Conservation (phyloP, 345 rosid species). For the Cardamine occulta region DNA sequence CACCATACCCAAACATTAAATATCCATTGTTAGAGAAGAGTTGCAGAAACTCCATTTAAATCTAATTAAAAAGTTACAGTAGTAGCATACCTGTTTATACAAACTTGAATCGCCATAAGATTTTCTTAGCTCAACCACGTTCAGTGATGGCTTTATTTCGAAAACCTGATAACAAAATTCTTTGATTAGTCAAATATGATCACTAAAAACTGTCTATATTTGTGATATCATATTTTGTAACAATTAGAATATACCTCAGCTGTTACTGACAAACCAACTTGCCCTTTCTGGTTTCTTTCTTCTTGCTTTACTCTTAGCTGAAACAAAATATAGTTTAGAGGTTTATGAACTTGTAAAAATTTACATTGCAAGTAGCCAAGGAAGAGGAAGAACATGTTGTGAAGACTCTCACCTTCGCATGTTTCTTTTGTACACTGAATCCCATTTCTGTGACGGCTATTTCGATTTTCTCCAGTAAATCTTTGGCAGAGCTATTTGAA, state of each 20-base stretch:
- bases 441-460: constrained; percentile 77
- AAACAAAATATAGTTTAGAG: background rate
- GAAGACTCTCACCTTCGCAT: constrained; percentile 64
- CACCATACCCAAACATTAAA: constrained; percentile 26
- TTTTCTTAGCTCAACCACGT: constrained; percentile 88
- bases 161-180: constrained; percentile 52
- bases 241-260: constrained; percentile 65
- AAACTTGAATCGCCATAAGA: constrained; percentile 70
- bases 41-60: background rate
- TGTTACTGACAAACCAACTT: constrained; percentile 62
- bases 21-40: background rate
- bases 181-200: constrained; percentile 19
- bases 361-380: background rate
- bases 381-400: constrained; percentile 6
- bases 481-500: constrained; percentile 70
- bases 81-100: constrained; percentile 73
- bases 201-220: too few relatives aligned
- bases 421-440: constrained; percentile 75
- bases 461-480: constrained; percentile 79
- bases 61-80: background rate
- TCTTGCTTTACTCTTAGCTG: constrained; percentile 80
- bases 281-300: constrained; percentile 52
- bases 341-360: background rate
- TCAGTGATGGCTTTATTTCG: constrained; percentile 78
- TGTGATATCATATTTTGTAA: too few relatives aligned